Base-by-base conservation (phyloP, 2,329 filamentous ascomycete genomes). In the Arthrobotrys conoides region DNA sequence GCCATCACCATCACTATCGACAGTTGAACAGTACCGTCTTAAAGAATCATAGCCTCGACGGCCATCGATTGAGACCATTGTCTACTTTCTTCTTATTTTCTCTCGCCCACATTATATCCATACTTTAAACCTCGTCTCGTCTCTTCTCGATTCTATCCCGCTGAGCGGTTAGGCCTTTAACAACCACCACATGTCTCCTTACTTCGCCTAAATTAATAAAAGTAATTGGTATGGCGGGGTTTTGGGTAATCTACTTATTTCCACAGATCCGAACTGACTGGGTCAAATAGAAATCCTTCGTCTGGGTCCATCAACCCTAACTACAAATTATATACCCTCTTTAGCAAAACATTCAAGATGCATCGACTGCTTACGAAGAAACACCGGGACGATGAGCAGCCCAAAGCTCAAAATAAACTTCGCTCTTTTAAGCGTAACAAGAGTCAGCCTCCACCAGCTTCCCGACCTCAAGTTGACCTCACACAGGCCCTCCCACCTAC, bases 401-500 rank as follows among this genome's bases (percentile, higher is more conserved):
- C 73, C n/a, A 77, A 77, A 64, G 33, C 61, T 24, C 48, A 68
- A n/a, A 77, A 77, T 30, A 77, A 77, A 48, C 73, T 77, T 22
- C 73, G 73, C 46, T 81, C 84, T n/a, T 84, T 85, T 76, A 87
- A 86, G 83, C 86, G 86, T 84, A 85, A 83, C 57, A 89, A 88
- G 84, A 87, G 88, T 80, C 84, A 83, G 41, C 88, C 88, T 82
- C 86, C 85, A 77, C 85, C 85, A 12, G 86, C 88, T 81, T 85
- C 86, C 55, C 92, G 91, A 83, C 87, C 86, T 75, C 88, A 93
- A 79, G 85, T 97, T 57, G 91, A 98, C 82, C 86, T 98, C 12
- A 84, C 90, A 1, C 87, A 87, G 12, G 94, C 90, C 0, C 87
- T 99, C 1, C 96, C 96, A 0, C 88, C 94, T 0, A 91, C 87